Evolutionary conservation across 768 basidiomycete genomes (phyloP).

Genomic region (Pulveroboletus sp.): DNA sequence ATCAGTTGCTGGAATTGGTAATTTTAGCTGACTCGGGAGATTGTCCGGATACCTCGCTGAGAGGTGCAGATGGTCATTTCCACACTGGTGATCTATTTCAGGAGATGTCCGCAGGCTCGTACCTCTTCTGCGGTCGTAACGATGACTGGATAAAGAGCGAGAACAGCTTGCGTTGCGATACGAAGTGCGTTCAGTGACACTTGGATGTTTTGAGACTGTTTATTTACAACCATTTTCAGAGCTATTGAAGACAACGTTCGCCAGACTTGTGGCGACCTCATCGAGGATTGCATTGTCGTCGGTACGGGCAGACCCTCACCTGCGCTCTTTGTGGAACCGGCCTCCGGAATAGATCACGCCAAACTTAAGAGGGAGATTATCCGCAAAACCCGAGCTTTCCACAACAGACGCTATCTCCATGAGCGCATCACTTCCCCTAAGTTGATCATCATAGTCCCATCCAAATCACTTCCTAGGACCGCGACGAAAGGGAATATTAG

Average conservation of each 20-base stretch:
- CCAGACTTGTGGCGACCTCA: slow-evolving; percentile 56
- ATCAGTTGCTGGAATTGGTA: slow-evolving; percentile 61
- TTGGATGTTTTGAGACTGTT: not conserved
- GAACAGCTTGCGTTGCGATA: slow-evolving; percentile 74
- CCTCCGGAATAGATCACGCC: slow-evolving; percentile 45
- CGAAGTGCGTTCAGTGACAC: slow-evolving; percentile 42
- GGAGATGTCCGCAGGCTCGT: slow-evolving; percentile 53
- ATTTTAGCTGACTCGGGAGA: slow-evolving; percentile 64
- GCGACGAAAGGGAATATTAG: slow-evolving; percentile 82
- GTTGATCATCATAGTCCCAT: slow-evolving; percentile 64
- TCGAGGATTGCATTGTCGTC: slow-evolving; percentile 73
- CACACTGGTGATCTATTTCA: slow-evolving; percentile 83
- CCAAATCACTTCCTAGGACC: slow-evolving; percentile 68
- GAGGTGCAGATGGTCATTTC: slow-evolving; percentile 63
- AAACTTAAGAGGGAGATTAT: slow-evolving; percentile 69
- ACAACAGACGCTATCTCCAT: slow-evolving; percentile 71
- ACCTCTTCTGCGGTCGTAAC: slow-evolving; percentile 65
- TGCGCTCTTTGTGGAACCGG: slow-evolving; percentile 69
- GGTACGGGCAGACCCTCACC: slow-evolving; percentile 75
- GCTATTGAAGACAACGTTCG: slow-evolving; percentile 78
- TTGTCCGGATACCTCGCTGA: slow-evolving; percentile 59
- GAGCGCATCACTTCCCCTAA: slow-evolving; percentile 65
- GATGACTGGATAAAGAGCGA: slow-evolving; percentile 88
- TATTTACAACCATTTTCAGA: slow-evolving; percentile 29
- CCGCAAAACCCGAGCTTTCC: slow-evolving; percentile 68